Base-by-base conservation (phyloP, 768 basidiomycete genomes). In the Lentinula sp. region DNA sequence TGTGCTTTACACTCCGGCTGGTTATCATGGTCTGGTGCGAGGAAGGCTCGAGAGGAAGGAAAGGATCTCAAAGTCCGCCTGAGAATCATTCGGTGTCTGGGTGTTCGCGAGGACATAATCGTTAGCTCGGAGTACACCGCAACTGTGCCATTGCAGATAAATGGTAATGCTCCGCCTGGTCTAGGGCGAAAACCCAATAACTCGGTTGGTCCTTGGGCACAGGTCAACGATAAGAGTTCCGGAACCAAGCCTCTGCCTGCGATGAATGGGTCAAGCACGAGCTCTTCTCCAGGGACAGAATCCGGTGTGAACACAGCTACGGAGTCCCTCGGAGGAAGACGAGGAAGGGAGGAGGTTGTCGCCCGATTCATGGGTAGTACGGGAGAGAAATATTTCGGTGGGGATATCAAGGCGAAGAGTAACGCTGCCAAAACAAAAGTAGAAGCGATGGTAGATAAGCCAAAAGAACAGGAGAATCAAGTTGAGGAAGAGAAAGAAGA, bases 1-100 rank as follows among this genome's bases (percentile, higher is more conserved):
- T 87, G 86, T 59, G 87, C 86, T 1, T 71, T 91, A 50, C 89
- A 91, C 65, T 78, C 87, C 0, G 89, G 89, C 4, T 80, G 78
- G 77, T 64, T 76, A 1, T 79, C 78, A 7, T 80, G 79, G 80
- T 75, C 74, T 62, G 77, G 76, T 0, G 74, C 75, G 11, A 65
- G 68, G 57, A 65, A 65, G n/a, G 79, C 80, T 8, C 67, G 74
- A n/a, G 65, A 62, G 51, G 70, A 70, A 57, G 76, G 79, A 9
- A 69, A 72, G 54, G 79, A 80, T 67, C 54, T 79, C 52, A 66
- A 69, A 32, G 71, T 80, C 43, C 76, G 77, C 39, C 70, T 80
- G 43, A 66, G 78, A 49, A 70, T 81, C 13, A 57, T 80, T 35
- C 59, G 76, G 60, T 77, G 75, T 66, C 72, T 74, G 10, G 70